A percentile compares a stretch with the other conserved stretches of the same genome.
Evolutionary conservation across 2,329 filamentous ascomycete genomes (phyloP).

Genomic region (Amylocarpus encephaloides): DNA sequence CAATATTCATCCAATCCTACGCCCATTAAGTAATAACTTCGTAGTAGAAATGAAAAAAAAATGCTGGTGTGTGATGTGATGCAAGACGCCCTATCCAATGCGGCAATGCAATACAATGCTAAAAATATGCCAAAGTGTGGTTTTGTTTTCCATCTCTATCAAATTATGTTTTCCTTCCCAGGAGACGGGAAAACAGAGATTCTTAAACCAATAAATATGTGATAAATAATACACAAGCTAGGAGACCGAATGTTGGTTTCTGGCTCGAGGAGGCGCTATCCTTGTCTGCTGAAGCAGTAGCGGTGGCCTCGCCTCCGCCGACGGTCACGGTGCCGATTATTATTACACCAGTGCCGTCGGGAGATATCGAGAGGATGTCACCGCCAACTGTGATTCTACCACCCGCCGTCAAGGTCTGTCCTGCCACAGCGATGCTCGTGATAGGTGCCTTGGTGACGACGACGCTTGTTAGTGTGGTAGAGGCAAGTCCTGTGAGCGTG

Average conservation of each 20-base stretch:
- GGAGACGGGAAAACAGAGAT: too few relatives aligned
- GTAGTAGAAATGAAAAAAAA: too few relatives aligned
- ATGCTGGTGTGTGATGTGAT: too few relatives aligned
- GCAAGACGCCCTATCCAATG: too few relatives aligned
- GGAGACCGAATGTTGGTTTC: not conserved
- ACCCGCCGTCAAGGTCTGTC: conserved; percentile 26
- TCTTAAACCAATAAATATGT: not conserved
- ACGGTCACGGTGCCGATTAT: conserved; percentile 25
- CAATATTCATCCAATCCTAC: too few relatives aligned
- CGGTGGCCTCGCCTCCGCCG: conserved; percentile 13
- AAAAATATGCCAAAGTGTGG: too few relatives aligned
- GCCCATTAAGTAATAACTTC: too few relatives aligned
- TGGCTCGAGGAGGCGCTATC: conserved; percentile 12
- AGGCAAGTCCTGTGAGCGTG: not conserved
- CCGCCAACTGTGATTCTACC: conserved; percentile 25
- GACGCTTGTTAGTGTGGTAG: conserved; percentile 4
- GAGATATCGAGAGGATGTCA: conserved; percentile 24
- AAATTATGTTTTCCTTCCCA: too few relatives aligned
- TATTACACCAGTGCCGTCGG: conserved; percentile 18
- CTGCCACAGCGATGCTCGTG: conserved; percentile 18
- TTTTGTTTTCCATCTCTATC: too few relatives aligned
- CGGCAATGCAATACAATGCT: too few relatives aligned
- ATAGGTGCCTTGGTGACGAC: conserved; percentile 3
- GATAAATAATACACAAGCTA: not conserved
- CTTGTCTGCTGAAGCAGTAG: conserved; percentile 10